Evolutionary conservation across 805 yeast species (phyloP), one percentile per base, ranked within the genome.

Genomic region (Candida stauntonica): DNA sequence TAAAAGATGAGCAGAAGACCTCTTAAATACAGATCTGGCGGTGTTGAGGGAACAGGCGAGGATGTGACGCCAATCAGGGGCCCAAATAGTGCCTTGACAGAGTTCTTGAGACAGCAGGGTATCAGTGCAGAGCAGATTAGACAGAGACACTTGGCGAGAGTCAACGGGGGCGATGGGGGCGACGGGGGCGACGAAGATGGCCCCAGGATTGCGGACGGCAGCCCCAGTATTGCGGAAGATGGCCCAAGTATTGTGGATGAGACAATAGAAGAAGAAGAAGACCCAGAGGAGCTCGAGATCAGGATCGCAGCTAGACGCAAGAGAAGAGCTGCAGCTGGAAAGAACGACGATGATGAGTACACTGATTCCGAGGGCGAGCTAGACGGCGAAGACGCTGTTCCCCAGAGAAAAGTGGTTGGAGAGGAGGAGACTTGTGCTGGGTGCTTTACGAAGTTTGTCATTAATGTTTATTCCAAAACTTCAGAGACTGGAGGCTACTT

Each of bases 1-100:
- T 8, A 7, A 21, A 11, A 21, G 11, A 54, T 53, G 58, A 54
- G 56, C 41, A 52, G 61, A 44, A 47, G 59, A 20, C 58, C 46
- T 14, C 26, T 55, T 38, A 48, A 47, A 36, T 52, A 52, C 38
- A 45, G 63, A n/a, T 47, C 31, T 5, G 47, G 32, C 6, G 27
- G 23, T n/a, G 34, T 36, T 11, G 51, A 45, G 34, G 42, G 29
- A 5, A 41, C 34, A 5, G 42, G 34, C n/a, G 50, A 46, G 11
- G 55, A 43, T 17, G 49, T 47, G 17, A 46, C 52, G n/a, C 57
- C 58, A 3, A 64, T 68, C 41, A 60, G 66, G 43, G 75, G 75
- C 1, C 75, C 95, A 31, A 86, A 86, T 64, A 82, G 94, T 49
- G 97, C 97, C 0, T 67, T 89, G 48, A 89, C 96, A 0, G 93